A percentile compares a stretch with the other conserved stretches of the same genome.
Conservation (phyloP, 805 yeast genomes). For the Peterozyma toletana region DNA sequence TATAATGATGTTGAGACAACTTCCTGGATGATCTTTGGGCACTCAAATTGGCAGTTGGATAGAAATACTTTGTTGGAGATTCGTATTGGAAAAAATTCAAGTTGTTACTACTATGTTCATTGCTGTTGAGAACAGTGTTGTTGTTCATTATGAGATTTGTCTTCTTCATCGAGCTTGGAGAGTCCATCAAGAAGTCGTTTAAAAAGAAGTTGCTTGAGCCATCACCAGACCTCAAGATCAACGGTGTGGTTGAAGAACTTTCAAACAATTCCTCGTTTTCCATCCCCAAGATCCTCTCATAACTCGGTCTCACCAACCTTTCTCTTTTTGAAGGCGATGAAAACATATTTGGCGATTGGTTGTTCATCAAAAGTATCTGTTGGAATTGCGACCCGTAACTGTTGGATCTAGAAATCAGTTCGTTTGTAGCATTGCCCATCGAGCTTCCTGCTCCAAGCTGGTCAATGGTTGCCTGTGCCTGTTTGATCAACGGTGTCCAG, state of each 20-base stretch:
- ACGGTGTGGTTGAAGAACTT: conserved; percentile 4
- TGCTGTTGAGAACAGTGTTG: not conserved
- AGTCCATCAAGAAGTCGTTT: conserved; percentile 8
- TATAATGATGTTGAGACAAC: conserved; percentile 3
- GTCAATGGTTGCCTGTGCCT: not conserved
- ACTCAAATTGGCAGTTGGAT: conserved; percentile 2
- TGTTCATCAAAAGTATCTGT: not conserved
- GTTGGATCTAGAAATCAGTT: not conserved
- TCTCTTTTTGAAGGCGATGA: conserved; percentile 8
- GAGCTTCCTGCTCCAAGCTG: not conserved
- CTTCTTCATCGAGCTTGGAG: conserved; percentile 3
- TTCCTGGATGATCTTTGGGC: conserved; percentile 1
- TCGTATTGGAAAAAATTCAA: not conserved
- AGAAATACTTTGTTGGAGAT: conserved; percentile 7
- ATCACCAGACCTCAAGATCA: not conserved
- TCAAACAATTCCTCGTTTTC: conserved; percentile 5
- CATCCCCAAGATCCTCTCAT: conserved; percentile 4
- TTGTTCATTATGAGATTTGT: too few species aligned
- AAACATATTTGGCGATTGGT: not conserved
- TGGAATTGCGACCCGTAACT: conserved; percentile 3
- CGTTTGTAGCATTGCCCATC: not conserved
- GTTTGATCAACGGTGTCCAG: conserved; percentile 9
- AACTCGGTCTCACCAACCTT: not conserved
- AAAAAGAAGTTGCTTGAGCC: not conserved
- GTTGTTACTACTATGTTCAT: not conserved